phyloP scores from a whole-genome alignment of 1,284 basidiomycete species.

The Kalmanozyma brasiliensis region DNA sequence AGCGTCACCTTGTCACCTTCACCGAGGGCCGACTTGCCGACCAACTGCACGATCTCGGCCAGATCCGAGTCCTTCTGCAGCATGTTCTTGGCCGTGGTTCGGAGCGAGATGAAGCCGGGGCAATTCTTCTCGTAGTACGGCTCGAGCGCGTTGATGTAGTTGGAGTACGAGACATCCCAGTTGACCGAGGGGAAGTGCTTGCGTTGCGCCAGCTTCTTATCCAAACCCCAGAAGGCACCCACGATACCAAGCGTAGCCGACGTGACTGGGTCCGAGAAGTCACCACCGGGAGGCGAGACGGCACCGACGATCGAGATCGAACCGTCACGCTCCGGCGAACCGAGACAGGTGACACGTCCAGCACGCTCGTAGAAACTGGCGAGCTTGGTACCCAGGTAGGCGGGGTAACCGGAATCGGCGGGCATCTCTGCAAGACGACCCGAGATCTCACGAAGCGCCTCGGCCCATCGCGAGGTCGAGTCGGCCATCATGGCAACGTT shows the following conservation, averaged over 20 bases:
- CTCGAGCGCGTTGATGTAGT: constrained; percentile 95
- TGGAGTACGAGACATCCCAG: constrained; percentile 98
- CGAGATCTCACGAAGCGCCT: constrained; percentile 98
- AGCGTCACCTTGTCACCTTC: constrained; percentile 99
- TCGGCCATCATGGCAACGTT: constrained; percentile 99
- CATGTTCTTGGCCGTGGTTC: constrained; percentile 92
- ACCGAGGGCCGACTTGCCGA: constrained; percentile 96
- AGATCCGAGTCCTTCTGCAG: constrained; percentile 98
- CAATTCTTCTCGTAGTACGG: constrained; percentile 86
- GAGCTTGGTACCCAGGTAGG: constrained; percentile 94
- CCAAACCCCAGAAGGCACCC: constrained; percentile 82
- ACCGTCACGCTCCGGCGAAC: constrained; percentile 86
- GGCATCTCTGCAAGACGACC: constrained; percentile 99
- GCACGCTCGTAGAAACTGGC: constrained; percentile 99
- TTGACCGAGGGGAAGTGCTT: constrained; percentile 99
- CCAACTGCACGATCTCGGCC: constrained; percentile 98
- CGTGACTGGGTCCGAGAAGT: constrained; percentile 99
- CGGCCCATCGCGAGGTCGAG: constrained; percentile 99
- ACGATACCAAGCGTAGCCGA: constrained; percentile 97
- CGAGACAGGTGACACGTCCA: constrained; percentile 93
- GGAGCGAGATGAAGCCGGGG: constrained; percentile 91
- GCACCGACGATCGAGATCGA: constrained; percentile 99
- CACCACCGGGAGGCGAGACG: constrained; percentile 97
- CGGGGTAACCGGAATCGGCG: constrained; percentile 94
- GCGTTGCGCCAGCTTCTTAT: constrained; percentile 95